phyloP scores from a whole-genome alignment of 2,329 filamentous ascomycete genomes.

The Trichoderma atrobrunneum region DNA sequence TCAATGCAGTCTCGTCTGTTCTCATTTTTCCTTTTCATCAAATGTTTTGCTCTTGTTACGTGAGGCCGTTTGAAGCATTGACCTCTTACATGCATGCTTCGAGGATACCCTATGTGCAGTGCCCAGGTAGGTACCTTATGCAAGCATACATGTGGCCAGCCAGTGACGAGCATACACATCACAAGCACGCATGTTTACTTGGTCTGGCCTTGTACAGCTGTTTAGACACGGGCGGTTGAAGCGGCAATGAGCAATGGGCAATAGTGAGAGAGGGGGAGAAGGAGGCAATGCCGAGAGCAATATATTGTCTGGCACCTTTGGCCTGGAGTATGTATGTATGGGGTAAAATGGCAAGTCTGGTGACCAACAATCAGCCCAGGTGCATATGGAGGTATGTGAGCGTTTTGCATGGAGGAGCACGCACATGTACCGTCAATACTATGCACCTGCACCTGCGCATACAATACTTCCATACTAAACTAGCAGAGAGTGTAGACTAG shows the following conservation, averaged over 20 bases:
- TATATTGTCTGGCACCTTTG: not conserved
- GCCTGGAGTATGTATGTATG: not conserved
- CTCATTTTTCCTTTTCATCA: not conserved
- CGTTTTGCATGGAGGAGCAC: not conserved
- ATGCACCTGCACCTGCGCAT: not conserved
- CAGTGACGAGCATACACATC: slow-evolving; percentile 17
- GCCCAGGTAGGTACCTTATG: not conserved
- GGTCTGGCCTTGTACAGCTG: not conserved
- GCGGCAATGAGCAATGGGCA: not conserved
- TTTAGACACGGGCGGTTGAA: not conserved
- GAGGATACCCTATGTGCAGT: not conserved
- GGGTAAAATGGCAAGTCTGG: not conserved
- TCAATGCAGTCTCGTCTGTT: not conserved
- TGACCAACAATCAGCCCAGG: slow-evolving; percentile 6
- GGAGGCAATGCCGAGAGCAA: not conserved
- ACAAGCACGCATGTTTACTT: not conserved
- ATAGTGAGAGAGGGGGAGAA: not conserved
- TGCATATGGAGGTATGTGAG: not conserved
- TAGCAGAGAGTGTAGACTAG: not conserved
- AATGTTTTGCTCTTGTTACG: not conserved
- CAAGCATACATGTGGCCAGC: not conserved
- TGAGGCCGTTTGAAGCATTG: not conserved
- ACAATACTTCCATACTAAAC: not conserved
- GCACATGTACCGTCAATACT: not conserved
- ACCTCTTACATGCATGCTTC: not conserved